These are phyloP conservation scores for Fusarium mangiferae DNA, from an alignment of 2,329 filamentous ascomycete species.

Conservation along the genomic window DNA sequence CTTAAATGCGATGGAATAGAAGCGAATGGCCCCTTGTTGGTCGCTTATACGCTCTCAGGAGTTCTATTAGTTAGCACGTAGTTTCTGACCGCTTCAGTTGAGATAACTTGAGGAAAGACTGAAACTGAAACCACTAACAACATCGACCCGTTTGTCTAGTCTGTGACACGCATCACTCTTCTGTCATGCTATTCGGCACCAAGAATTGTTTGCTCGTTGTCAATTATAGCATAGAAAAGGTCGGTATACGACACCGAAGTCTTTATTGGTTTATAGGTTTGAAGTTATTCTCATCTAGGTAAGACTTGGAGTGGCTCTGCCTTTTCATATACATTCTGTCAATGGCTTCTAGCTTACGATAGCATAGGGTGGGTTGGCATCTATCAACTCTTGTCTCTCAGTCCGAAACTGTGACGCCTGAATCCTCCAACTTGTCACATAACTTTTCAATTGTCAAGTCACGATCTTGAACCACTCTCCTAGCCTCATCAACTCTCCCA, in stretches of 20 bases:
- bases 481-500: neutral
- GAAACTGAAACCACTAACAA: conserved; percentile 21
- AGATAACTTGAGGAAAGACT: neutral
- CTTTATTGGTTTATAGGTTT: neutral
- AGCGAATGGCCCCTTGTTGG: neutral
- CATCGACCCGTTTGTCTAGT: neutral
- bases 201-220: neutral
- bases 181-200: neutral
- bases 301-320: neutral
- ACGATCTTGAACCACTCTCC: neutral
- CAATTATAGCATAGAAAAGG: neutral
- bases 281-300: no score
- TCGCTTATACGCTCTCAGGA: neutral
- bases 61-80: neutral
- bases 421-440: neutral
- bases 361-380: neutral
- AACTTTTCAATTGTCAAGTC: neutral
- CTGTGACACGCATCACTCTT: neutral
- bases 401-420: neutral
- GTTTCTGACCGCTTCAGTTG: neutral
- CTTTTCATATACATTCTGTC: neutral
- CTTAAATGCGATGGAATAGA: neutral
- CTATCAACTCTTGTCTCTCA: neutral
- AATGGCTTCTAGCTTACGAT: no score
- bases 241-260: neutral